phyloP scores from a whole-genome alignment of 768 basidiomycete genomes.

The Pisolithus sp. region DNA sequence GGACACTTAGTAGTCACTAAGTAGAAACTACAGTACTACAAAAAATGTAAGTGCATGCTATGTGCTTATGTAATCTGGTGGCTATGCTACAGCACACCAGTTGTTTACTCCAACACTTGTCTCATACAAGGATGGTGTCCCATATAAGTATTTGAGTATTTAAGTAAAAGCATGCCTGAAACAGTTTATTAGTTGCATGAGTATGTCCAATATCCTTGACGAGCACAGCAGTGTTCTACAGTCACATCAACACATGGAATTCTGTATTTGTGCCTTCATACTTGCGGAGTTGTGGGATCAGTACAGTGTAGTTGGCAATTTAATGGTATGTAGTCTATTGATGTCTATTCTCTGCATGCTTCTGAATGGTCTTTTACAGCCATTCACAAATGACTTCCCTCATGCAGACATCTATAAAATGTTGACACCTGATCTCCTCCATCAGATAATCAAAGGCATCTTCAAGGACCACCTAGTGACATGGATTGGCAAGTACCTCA shows the following conservation, averaged over 20 bases:
- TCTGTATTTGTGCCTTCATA: background rate
- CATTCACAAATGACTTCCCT: background rate
- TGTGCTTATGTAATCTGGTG: too few species aligned
- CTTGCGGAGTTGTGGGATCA: background rate
- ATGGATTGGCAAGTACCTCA: slow-evolving; percentile 6
- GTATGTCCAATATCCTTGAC: background rate
- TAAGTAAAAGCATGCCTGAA: background rate
- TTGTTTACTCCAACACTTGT: too few species aligned
- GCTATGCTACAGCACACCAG: too few species aligned
- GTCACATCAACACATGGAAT: background rate
- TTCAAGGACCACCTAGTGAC: slow-evolving; percentile 13
- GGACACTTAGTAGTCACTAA: too few species aligned
- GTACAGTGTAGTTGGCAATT: background rate
- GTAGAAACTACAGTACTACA: too few species aligned
- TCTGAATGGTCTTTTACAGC: background rate
- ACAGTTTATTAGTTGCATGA: background rate
- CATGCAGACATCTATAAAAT: background rate
- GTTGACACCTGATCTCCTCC: slow-evolving; percentile 1
- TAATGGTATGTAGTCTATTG: background rate
- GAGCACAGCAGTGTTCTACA: background rate
- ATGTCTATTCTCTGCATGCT: background rate
- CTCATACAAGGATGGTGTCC: slow-evolving; percentile 24
- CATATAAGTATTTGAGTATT: slow-evolving; percentile 1
- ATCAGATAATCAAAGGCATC: slow-evolving; percentile 8
- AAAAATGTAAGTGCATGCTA: too few species aligned